A percentile compares a stretch with the other conserved stretches of the same genome.
phyloP scores from a whole-genome alignment of 768 basidiomycete genomes.

The Pulveroboletus frians region DNA sequence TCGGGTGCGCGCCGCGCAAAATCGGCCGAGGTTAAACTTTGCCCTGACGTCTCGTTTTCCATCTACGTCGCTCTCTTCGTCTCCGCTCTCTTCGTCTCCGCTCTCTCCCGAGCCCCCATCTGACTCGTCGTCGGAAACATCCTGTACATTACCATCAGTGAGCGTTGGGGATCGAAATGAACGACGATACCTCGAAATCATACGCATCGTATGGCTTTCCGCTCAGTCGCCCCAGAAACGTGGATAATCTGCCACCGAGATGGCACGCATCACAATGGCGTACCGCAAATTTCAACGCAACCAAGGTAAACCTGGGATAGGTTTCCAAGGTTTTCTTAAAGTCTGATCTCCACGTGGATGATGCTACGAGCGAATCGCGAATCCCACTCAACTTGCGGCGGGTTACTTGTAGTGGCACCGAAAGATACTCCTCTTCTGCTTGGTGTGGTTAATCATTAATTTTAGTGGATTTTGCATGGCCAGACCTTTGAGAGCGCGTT shows the following conservation, averaged over 20 bases:
- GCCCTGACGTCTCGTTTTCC: constrained; percentile 12
- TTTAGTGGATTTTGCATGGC: not conserved
- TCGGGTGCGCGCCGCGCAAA: constrained; percentile 64
- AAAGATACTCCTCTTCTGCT: constrained; percentile 64
- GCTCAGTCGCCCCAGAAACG: constrained; percentile 51
- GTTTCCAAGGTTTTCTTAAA: constrained; percentile 62
- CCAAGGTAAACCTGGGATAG: constrained; percentile 60
- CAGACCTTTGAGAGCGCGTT: constrained; percentile 46
- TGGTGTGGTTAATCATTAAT: not conserved
- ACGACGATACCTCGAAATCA: constrained; percentile 56
- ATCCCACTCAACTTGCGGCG: constrained; percentile 67
- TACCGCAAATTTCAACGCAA: constrained; percentile 48
- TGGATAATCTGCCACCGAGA: constrained; percentile 65
- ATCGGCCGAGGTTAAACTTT: constrained; percentile 68
- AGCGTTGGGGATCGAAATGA: not conserved
- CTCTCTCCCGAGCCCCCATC: constrained; percentile 26
- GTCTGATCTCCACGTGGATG: constrained; percentile 75
- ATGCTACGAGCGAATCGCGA: constrained; percentile 71
- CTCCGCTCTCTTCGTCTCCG: constrained; percentile 20
- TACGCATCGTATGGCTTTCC: constrained; percentile 67
- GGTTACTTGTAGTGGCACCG: constrained; percentile 59
- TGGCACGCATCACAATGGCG: constrained; percentile 81
- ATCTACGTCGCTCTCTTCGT: constrained; percentile 1
- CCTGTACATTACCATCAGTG: constrained; percentile 9
- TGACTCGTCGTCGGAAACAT: constrained; percentile 20